Percentiles rank a stretch among this genome's conserved stretches.
These are phyloP conservation scores for Candida dubliniensis DNA, from an alignment of 1,139 yeast species.

Conservation along the genomic window DNA sequence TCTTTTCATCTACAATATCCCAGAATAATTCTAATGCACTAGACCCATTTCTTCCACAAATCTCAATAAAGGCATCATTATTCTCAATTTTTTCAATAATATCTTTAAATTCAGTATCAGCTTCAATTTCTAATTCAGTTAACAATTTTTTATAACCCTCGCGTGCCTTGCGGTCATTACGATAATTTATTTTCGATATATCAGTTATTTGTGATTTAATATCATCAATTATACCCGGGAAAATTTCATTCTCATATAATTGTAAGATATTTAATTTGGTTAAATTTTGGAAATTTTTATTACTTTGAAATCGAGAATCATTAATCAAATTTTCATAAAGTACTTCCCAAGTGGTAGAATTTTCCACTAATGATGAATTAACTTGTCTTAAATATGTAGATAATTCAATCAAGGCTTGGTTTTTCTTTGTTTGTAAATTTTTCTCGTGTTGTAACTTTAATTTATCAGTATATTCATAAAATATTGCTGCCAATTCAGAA, in stretches of 20 bases:
- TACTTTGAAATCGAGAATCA: constrained; percentile 58
- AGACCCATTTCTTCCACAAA: constrained; percentile 81
- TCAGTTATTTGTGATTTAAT: constrained; percentile 37
- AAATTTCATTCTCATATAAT: constrained; percentile 51
- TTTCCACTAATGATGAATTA: constrained; percentile 31
- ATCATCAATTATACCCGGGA: constrained; percentile 33
- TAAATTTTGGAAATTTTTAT: constrained; percentile 55
- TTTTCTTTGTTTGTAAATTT: constrained; percentile 28
- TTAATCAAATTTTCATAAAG: constrained; percentile 38
- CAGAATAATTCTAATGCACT: constrained; percentile 75
- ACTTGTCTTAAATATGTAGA: constrained; percentile 45
- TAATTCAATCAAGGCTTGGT: constrained; percentile 54
- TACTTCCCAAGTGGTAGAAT: constrained; percentile 45
- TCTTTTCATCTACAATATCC: constrained; percentile 70
- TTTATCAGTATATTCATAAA: constrained; percentile 45
- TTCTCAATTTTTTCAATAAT: constrained; percentile 54
- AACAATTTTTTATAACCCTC: constrained; percentile 55
- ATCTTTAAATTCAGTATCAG: constrained; percentile 62
- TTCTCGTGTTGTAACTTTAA: constrained; percentile 42
- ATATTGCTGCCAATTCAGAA: constrained; percentile 52
- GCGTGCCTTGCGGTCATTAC: constrained; percentile 66
- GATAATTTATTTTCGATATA: constrained; percentile 41
- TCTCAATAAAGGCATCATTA: constrained; percentile 56
- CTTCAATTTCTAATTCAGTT: constrained; percentile 40
- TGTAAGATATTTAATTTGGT: constrained; percentile 60